phyloP scores from a whole-genome alignment of 2,329 filamentous ascomycete genomes.

The Ascomycota sp. region DNA sequence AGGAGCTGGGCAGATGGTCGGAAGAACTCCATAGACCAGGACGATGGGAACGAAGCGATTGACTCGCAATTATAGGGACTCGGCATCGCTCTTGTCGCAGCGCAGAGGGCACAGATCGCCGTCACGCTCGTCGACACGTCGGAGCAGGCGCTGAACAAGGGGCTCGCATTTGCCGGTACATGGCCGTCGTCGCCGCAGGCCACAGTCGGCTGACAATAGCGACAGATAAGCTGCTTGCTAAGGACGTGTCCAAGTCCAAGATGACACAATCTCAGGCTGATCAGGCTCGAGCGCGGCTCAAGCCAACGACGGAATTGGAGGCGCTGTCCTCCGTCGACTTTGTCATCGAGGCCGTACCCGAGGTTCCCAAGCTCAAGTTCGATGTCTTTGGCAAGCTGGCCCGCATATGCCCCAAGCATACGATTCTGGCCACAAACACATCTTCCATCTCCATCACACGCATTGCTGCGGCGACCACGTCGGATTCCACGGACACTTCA shows the following conservation, averaged over 20 bases:
- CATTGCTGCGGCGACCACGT: slow-evolving; percentile 70
- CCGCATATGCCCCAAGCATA: slow-evolving; percentile 57
- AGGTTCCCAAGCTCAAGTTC: slow-evolving; percentile 70
- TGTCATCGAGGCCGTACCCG: slow-evolving; percentile 90
- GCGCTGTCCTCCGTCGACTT: slow-evolving; percentile 73
- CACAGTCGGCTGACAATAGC: slow-evolving; percentile 1
- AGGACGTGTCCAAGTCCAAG: slow-evolving; percentile 73
- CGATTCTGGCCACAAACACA: slow-evolving; percentile 90
- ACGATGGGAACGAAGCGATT: too few species aligned
- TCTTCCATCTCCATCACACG: slow-evolving; percentile 96
- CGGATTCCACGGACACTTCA: slow-evolving; percentile 55
- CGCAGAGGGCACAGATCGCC: slow-evolving; percentile 59
- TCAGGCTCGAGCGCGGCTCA: slow-evolving; percentile 45
- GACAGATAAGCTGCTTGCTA: slow-evolving; percentile 71
- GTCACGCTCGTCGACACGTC: slow-evolving; percentile 73
- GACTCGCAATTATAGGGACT: slow-evolving; percentile 39
- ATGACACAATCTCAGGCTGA: slow-evolving; percentile 66
- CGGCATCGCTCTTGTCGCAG: slow-evolving; percentile 85
- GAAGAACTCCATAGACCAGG: slow-evolving; percentile 4
- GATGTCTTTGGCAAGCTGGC: slow-evolving; percentile 71
- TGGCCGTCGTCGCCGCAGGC: neutral
- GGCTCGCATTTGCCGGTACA: slow-evolving; percentile 64
- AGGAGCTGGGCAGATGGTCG: slow-evolving; percentile 88
- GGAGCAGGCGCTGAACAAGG: slow-evolving; percentile 68
- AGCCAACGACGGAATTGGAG: slow-evolving; percentile 48